Conservation (phyloP, 139 green algal genomes). For the Nannochloris sp. region DNA sequence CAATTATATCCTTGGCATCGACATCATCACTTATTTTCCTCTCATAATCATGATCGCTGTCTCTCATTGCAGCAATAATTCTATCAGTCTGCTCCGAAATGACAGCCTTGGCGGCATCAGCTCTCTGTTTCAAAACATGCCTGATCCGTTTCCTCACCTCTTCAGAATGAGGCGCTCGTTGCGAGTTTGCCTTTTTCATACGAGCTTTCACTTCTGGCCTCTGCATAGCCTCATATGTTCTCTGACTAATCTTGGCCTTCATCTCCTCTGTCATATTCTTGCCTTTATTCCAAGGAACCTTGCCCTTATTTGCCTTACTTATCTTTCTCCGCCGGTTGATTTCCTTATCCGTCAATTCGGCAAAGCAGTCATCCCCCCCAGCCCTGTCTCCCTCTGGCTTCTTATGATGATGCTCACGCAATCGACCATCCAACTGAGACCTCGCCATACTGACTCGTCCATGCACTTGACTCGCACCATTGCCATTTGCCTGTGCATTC, state of each 20-base stretch:
- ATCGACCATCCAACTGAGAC: too few relatives aligned
- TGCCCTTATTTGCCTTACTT: constrained; percentile 43
- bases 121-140: neutral
- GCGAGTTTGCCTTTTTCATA: neutral
- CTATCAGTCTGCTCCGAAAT: neutral
- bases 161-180: neutral
- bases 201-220: constrained; percentile 23
- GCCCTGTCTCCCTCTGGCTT: too few relatives aligned
- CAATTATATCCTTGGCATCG: neutral
- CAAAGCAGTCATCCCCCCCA: neutral
- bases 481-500: too few relatives aligned
- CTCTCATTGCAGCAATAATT: neutral
- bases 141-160: neutral
- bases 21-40: neutral
- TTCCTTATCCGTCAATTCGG: constrained; percentile 25
- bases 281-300: constrained; percentile 55
- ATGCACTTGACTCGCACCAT: too few relatives aligned
- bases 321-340: constrained; percentile 35
- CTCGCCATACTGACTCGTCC: too few relatives aligned
- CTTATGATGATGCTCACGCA: too few relatives aligned
- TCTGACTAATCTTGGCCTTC: constrained; percentile 26
- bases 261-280: constrained; percentile 18
- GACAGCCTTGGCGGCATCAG: neutral
- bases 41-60: constrained; percentile 2
- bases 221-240: constrained; percentile 31